These are phyloP conservation scores for Gremmenia infestans DNA, from an alignment of 2,329 filamentous ascomycete genomes.

Conservation along the genomic window DNA sequence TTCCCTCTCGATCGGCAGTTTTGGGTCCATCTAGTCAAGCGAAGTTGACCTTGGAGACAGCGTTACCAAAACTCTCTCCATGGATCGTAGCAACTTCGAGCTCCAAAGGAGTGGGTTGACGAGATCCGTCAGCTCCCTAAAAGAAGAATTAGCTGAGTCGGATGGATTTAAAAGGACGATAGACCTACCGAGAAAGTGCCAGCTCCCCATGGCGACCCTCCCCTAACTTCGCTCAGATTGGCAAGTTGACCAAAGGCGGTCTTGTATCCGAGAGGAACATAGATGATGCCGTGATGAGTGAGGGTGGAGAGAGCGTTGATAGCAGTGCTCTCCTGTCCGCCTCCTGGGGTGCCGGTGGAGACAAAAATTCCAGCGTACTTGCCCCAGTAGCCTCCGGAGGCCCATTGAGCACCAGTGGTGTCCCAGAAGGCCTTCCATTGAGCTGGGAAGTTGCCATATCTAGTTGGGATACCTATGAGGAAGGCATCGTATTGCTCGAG, in stretches of 20 bases:
- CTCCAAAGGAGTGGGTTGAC: conserved; percentile 73
- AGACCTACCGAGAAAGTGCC: conserved; percentile 73
- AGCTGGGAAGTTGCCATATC: conserved; percentile 94
- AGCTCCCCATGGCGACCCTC: conserved; percentile 87
- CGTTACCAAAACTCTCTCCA: conserved; percentile 79
- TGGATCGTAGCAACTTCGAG: conserved; percentile 74
- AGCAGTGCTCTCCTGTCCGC: conserved; percentile 88
- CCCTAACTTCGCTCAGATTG: conserved; percentile 74
- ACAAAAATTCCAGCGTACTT: conserved; percentile 92
- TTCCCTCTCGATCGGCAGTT: conserved; percentile 19
- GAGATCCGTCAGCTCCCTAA: conserved; percentile 66
- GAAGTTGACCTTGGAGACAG: conserved; percentile 64
- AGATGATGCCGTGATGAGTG: conserved; percentile 90
- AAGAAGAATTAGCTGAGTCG: conserved; percentile 7
- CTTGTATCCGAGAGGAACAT: conserved; percentile 91
- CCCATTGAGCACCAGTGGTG: conserved; percentile 81
- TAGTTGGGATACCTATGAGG: conserved; percentile 90
- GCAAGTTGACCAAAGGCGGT: conserved; percentile 66
- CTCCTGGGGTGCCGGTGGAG: conserved; percentile 76
- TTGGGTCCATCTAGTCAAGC: conserved; percentile 69
- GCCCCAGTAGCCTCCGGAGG: conserved; percentile 68
- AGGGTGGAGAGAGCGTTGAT: conserved; percentile 79
- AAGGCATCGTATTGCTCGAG: conserved; percentile 80
- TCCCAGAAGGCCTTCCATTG: conserved; percentile 94
- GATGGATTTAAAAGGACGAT: conserved; percentile 5